phyloP scores from a whole-genome alignment of 2,329 filamentous ascomycete species.

The Aspergillus costaricaensis region DNA sequence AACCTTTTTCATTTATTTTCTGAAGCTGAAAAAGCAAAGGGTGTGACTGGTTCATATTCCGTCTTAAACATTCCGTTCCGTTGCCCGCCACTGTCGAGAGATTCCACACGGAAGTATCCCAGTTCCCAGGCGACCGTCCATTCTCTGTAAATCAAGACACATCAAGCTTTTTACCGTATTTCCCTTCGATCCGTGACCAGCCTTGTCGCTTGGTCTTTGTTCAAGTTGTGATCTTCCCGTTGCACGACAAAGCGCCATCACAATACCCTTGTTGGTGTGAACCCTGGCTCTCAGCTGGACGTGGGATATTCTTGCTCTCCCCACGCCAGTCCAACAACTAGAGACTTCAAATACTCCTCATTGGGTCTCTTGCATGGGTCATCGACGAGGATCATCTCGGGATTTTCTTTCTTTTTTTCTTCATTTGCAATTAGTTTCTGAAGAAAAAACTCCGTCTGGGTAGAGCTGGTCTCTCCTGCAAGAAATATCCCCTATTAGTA shows the following conservation, averaged over 20 bases:
- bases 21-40: background rate
- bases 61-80: slow-evolving; percentile 17
- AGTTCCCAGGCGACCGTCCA: slow-evolving; percentile 2
- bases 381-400: background rate
- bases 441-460: slow-evolving; percentile 4
- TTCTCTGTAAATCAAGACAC: background rate
- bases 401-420: background rate
- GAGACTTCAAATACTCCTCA: background rate
- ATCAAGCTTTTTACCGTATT: background rate
- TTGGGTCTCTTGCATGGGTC: background rate
- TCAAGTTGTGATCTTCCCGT: slow-evolving; percentile 2
- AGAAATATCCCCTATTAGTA: slow-evolving; percentile 11
- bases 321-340: background rate
- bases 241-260: slow-evolving; percentile 5
- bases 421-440: slow-evolving; percentile 1
- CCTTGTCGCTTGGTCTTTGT: background rate
- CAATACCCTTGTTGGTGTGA: slow-evolving; percentile 17
- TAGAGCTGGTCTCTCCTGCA: slow-evolving; percentile 38
- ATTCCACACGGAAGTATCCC: background rate
- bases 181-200: background rate
- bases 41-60: slow-evolving; percentile 14
- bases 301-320: background rate
- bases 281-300: background rate
- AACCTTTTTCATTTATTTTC: background rate
- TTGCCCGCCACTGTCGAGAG: slow-evolving; percentile 12